Conservation (phyloP, 345 rosid species). For the Moricandia moricandioides region DNA sequence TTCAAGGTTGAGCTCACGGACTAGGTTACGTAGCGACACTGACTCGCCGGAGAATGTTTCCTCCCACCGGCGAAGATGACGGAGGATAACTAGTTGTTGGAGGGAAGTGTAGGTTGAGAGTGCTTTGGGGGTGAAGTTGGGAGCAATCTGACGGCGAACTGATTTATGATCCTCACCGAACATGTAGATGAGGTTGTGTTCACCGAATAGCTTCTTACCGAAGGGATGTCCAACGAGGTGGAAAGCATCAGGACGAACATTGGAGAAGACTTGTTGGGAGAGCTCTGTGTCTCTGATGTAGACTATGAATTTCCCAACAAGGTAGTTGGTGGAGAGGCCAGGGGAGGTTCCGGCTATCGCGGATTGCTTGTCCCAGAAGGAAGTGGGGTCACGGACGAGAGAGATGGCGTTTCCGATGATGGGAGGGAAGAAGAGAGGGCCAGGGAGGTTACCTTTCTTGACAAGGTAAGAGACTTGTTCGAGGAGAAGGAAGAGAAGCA, state of each 20-base stretch:
- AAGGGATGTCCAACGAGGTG: constrained; percentile 74
- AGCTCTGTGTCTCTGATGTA: constrained; percentile 62
- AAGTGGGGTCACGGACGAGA: constrained; percentile 54
- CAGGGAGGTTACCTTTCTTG: constrained; percentile 58
- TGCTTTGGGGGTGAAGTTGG: constrained; percentile 73
- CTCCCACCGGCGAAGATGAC: constrained; percentile 60
- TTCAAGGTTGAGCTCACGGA: constrained; percentile 74
- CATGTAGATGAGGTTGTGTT: constrained; percentile 79
- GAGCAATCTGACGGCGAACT: constrained; percentile 75
- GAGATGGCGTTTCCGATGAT: constrained; percentile 61
- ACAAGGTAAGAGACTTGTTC: constrained; percentile 62
- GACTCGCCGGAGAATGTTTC: constrained; percentile 24
- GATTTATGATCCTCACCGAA: constrained; percentile 80
- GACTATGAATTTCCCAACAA: constrained; percentile 64
- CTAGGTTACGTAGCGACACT: constrained; percentile 46
- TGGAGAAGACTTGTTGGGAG: constrained; percentile 64
- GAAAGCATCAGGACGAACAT: constrained; percentile 83
- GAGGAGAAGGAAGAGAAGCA: constrained; percentile 40
- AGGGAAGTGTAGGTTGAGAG: constrained; percentile 61
- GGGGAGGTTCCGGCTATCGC: constrained; percentile 16
- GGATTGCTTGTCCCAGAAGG: constrained; percentile 70
- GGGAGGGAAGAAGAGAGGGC: constrained; percentile 60
- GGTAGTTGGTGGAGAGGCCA: constrained; percentile 67
- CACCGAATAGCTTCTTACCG: constrained; percentile 81
- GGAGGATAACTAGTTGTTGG: constrained; percentile 62